phyloP scores from a whole-genome alignment of 257 asterid species.

The Verbascum thapsus region DNA sequence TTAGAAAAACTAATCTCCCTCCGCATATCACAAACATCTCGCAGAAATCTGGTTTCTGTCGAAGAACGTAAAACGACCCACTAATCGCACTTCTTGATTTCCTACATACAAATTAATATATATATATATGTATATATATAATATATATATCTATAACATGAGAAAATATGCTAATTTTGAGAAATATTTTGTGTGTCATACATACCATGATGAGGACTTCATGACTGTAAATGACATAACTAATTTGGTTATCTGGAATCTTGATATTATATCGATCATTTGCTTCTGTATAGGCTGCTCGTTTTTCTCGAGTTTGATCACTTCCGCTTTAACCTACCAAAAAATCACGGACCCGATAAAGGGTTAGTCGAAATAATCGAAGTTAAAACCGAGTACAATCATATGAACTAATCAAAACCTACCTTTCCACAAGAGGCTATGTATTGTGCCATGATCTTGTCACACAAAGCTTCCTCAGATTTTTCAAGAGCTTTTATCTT shows the following conservation, averaged over 20 bases:
- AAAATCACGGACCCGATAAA: neutral
- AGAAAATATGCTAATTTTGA: neutral
- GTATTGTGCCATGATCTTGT: constrained; percentile 38
- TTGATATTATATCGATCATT: constrained; percentile 47
- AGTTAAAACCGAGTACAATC: neutral
- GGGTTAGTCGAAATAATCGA: neutral
- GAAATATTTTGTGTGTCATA: neutral
- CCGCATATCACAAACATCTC: constrained; percentile 51
- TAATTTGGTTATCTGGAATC: constrained; percentile 47
- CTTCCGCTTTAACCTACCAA: constrained; percentile 55
- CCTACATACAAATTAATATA: constrained; percentile 38
- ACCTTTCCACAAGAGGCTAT: constrained; percentile 48
- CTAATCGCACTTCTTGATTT: constrained; percentile 59
- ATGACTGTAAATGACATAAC: constrained; percentile 60
- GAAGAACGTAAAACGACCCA: constrained; percentile 50
- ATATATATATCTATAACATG: neutral
- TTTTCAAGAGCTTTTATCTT: constrained; percentile 45
- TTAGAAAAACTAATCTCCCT: constrained; percentile 50
- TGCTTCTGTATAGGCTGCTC: constrained; percentile 51
- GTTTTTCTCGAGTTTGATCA: constrained; percentile 42
- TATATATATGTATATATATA: too few species aligned
- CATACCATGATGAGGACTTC: constrained; percentile 53
- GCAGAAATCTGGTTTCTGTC: constrained; percentile 61
- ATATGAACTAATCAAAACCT: constrained; percentile 22
- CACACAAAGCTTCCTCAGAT: constrained; percentile 40